Percentiles rank a stretch among this genome's conserved stretches.
These are phyloP conservation scores for Plasmodium knowlesi DNA, from an alignment of 169 alveolate species.

Conservation along the genomic window DNA sequence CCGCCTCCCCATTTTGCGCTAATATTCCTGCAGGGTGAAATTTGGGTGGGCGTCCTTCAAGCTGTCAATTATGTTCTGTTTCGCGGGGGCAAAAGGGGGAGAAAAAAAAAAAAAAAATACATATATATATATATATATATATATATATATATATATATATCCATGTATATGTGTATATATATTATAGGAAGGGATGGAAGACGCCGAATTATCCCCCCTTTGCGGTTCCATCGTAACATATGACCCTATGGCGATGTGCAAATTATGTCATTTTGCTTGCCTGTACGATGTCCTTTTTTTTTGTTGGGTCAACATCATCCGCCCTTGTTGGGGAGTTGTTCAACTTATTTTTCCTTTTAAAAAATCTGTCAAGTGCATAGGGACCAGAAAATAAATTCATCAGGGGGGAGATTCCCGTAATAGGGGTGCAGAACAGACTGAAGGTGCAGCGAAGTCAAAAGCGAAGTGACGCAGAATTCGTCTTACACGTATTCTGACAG, in stretches of 20 bases:
- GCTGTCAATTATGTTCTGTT: constrained; percentile 38
- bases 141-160: background rate
- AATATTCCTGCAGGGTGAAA: constrained; percentile 54
- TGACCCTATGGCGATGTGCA: background rate
- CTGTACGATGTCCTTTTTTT: constrained; percentile 45
- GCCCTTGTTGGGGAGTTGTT: background rate
- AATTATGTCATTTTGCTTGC: constrained; percentile 5
- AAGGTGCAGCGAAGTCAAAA: background rate
- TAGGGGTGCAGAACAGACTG: background rate
- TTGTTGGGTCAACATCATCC: background rate
- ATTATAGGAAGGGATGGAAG: background rate
- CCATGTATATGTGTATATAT: background rate
- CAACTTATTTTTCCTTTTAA: constrained; percentile 43
- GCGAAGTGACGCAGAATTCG: background rate
- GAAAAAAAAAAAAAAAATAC: constrained; percentile 12
- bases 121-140: background rate
- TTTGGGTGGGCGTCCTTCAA: constrained; percentile 42
- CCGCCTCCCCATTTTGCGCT: background rate
- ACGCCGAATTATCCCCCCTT: background rate
- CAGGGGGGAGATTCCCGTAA: background rate
- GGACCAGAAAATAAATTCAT: background rate
- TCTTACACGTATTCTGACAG: constrained; percentile 37
- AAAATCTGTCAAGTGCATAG: constrained; percentile 22
- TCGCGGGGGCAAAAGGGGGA: background rate
- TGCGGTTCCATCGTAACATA: background rate